Evolutionary conservation across 108 stramenopile genomes (phyloP).

Genomic region (Aurantiochytrium sp.): DNA sequence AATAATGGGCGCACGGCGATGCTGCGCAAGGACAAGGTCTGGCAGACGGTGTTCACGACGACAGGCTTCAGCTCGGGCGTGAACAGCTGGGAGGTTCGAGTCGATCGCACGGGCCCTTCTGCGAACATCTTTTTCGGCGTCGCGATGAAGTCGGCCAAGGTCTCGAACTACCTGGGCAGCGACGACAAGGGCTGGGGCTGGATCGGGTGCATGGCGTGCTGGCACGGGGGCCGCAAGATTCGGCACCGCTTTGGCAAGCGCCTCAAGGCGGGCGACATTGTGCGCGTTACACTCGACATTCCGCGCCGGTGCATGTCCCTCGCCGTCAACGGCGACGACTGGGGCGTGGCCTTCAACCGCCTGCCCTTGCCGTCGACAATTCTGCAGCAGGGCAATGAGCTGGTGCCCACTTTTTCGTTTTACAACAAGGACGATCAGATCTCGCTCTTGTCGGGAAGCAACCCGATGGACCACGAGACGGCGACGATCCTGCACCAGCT

Average conservation of each 20-base stretch:
- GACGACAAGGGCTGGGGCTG: slow-evolving; percentile 32
- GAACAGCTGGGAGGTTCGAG: slow-evolving; percentile 5
- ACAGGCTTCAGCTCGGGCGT: slow-evolving; percentile 20
- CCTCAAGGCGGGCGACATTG: slow-evolving; percentile 1
- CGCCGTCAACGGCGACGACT: not conserved
- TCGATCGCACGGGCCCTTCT: slow-evolving; percentile 24
- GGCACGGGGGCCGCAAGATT: slow-evolving; percentile 18
- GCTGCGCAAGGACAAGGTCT: not conserved
- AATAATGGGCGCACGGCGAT: not conserved
- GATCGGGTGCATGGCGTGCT: slow-evolving; percentile 29
- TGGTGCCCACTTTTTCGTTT: slow-evolving; percentile 13
- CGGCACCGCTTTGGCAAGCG: slow-evolving; percentile 30
- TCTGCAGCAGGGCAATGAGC: slow-evolving; percentile 6
- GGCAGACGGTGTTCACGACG: slow-evolving; percentile 17
- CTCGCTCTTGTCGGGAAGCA: not conserved
- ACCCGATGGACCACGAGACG: not conserved
- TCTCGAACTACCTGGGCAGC: slow-evolving; percentile 9
- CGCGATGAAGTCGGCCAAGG: not conserved
- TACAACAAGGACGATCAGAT: slow-evolving; percentile 33
- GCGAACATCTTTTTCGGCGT: slow-evolving; percentile 30
- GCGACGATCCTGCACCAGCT: slow-evolving; percentile 17
- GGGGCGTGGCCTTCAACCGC: slow-evolving; percentile 16
- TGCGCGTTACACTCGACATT: not conserved
- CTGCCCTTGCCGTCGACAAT: not conserved
- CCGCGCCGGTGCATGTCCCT: slow-evolving; percentile 16